These are phyloP conservation scores for Lachancea lanzarotensis DNA, from an alignment of 805 yeast genomes.

Conservation along the genomic window DNA sequence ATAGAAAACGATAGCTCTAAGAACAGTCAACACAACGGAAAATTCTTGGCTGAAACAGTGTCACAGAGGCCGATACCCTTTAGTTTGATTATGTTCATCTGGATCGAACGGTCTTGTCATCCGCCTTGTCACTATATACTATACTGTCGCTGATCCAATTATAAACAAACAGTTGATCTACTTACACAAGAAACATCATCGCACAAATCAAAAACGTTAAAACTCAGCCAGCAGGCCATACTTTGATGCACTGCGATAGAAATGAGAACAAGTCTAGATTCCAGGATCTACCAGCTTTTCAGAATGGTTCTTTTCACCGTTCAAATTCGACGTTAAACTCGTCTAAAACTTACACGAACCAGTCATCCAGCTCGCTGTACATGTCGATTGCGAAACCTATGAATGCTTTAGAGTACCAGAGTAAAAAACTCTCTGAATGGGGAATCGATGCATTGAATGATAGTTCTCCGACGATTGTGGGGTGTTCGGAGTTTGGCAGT, in stretches of 20 bases:
- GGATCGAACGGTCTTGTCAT: too few relatives aligned
- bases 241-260: conserved; percentile 2
- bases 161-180: neutral
- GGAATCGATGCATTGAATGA: conserved; percentile 17
- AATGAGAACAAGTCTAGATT: conserved; percentile 6
- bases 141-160: neutral
- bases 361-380: neutral
- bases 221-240: neutral
- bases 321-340: conserved; percentile 3
- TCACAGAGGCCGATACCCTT: too few relatives aligned
- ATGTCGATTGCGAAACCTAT: neutral
- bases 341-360: too few relatives aligned
- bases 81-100: too few relatives aligned
- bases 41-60: too few relatives aligned
- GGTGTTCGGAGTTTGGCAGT: conserved; percentile 13
- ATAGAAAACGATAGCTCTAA: too few relatives aligned
- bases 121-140: neutral
- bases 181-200: neutral
- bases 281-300: conserved; percentile 14
- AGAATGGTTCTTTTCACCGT: conserved; percentile 1
- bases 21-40: too few relatives aligned
- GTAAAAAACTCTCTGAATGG: conserved; percentile 9
- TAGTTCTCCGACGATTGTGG: conserved; percentile 25
- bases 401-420: neutral
- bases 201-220: neutral